Base-by-base conservation (phyloP, 768 basidiomycete genomes). In the Mycena rosella region DNA sequence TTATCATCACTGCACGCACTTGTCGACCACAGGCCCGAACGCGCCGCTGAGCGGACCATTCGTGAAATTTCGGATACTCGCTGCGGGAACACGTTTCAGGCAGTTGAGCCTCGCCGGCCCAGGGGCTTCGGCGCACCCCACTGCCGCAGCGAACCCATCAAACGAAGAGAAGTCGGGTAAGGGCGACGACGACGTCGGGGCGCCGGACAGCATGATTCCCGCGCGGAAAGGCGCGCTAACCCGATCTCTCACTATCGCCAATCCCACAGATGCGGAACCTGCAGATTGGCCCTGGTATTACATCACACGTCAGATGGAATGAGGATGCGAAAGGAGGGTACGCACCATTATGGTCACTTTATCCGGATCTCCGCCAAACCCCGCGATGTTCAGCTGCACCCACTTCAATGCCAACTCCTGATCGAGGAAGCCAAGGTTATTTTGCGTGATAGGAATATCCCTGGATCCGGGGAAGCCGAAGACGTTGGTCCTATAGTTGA, bases 61-160 rank as follows among this genome's bases (percentile, higher is more conserved):
- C 27, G 49, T 52, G 45, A 63, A 77, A 1, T 38, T 40, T 1
- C 55, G 67, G 49, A 77, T 76, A 9, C 56, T 53, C 8, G 53
- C 26, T 1, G 73, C 72, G 10, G 76, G 70, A 9, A 77, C 68
- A 14, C 45, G 49, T 32, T 68, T 70, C 38, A 76, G 55, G 64
- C 75, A 76, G 7, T 48, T 17, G 22, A 76, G 57, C 22, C 75
- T 60, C 22, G 17, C 20, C 1, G 60, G 17, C 1, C 75, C 75
- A 1, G 75, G 67, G 13, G 69, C 5, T 51, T 74, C 60, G 6
- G 40, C 27, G 45, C 75, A 76, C 30, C 69, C 69, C 14, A 65
- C 51, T 0, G 48, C 67, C 27, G 2, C 30, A 8, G 73, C 63
- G 17, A 73, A 26, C 6, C 18, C 48, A 36, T 65, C 29, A 36